Evolutionary conservation across 1,139 yeast species (phyloP).

Genomic region (Magnusiomyces magnusii): DNA sequence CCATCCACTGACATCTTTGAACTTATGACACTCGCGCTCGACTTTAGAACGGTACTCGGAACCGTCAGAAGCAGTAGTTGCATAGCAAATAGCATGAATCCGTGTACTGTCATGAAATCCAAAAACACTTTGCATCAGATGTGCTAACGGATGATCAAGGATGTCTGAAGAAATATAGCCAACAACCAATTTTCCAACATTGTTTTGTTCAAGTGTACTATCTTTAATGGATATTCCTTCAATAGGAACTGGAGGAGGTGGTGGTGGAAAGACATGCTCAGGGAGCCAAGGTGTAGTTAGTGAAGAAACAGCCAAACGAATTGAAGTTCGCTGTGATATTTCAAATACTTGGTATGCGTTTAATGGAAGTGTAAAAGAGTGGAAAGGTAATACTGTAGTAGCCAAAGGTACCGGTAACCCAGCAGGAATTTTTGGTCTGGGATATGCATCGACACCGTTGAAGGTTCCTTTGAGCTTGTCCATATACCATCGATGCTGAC

Average conservation of each 20-base stretch:
- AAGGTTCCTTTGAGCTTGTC: conserved; percentile 19
- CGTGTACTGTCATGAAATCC: conserved; percentile 27
- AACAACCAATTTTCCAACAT: conserved; percentile 23
- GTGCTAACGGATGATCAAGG: conserved; percentile 33
- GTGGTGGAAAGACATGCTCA: conserved; percentile 29
- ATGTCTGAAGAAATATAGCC: conserved; percentile 35
- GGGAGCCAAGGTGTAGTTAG: conserved; percentile 29
- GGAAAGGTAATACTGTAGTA: conserved; percentile 32
- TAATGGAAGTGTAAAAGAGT: conserved; percentile 33
- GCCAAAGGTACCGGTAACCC: conserved; percentile 29
- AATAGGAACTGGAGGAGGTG: conserved; percentile 25
- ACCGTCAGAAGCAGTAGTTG: conserved; percentile 29
- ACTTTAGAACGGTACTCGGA: conserved; percentile 28
- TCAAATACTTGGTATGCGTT: conserved; percentile 24
- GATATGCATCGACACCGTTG: background rate
- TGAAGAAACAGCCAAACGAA: conserved; percentile 28
- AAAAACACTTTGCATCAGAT: conserved; percentile 34
- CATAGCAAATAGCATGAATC: conserved; percentile 29
- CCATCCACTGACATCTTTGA: conserved; percentile 28
- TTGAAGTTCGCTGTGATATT: conserved; percentile 29
- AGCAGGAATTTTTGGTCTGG: conserved; percentile 27
- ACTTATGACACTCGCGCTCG: conserved; percentile 25
- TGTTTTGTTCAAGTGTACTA: background rate
- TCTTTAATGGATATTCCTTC: background rate
- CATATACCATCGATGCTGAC: conserved; percentile 30